These are phyloP conservation scores for Cordyceps farinosa DNA, from an alignment of 2,329 filamentous ascomycete species.

Conservation along the genomic window DNA sequence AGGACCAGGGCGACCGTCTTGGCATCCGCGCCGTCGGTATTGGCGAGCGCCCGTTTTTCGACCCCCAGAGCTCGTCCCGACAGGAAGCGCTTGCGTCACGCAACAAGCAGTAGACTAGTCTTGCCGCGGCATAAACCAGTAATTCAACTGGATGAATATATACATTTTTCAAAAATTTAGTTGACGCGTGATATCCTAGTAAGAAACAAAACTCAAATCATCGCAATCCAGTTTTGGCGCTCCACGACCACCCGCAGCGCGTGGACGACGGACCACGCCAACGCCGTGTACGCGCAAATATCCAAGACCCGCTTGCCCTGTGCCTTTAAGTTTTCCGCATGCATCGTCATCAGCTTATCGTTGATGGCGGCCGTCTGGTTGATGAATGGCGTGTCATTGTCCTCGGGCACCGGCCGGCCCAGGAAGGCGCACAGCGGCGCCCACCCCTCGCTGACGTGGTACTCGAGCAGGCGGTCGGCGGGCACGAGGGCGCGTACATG, in stretches of 20 bases:
- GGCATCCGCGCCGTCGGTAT: constrained; percentile 50
- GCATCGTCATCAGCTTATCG: neutral
- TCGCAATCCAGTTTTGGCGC: neutral
- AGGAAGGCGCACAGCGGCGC: constrained; percentile 27
- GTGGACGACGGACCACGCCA: neutral
- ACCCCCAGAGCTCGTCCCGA: constrained; percentile 37
- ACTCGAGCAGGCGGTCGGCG: constrained; percentile 24
- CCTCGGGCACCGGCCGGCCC: constrained; percentile 24
- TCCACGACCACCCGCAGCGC: neutral
- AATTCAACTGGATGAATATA: neutral
- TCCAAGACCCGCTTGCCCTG: constrained; percentile 14
- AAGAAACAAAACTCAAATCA: neutral
- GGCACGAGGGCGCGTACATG: constrained; percentile 20
- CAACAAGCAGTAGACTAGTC: neutral
- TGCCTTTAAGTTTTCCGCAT: neutral
- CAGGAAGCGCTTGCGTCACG: constrained; percentile 3
- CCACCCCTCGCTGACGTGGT: constrained; percentile 25
- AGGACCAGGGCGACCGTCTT: constrained; percentile 43
- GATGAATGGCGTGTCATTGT: constrained; percentile 17
- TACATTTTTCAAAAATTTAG: neutral
- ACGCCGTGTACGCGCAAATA: constrained; percentile 5
- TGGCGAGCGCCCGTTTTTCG: constrained; percentile 52
- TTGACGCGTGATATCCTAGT: neutral
- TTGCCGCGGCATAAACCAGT: neutral
- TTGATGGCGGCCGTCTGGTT: constrained; percentile 17